These are phyloP conservation scores for Geosmithia morbida DNA, from an alignment of 2,329 filamentous ascomycete genomes.

Conservation along the genomic window DNA sequence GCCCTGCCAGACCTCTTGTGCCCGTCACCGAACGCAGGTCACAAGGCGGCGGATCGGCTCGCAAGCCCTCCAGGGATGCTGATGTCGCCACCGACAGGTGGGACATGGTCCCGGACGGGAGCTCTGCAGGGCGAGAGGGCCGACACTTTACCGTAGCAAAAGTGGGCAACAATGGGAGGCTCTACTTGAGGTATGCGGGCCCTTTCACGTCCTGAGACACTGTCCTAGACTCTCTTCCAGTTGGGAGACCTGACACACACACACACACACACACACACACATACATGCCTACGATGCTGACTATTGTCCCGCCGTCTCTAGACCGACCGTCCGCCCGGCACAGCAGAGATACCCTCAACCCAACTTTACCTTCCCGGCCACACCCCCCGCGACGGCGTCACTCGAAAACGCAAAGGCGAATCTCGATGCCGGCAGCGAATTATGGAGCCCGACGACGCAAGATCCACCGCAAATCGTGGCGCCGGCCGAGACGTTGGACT, in stretches of 20 bases:
- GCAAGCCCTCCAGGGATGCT: slow-evolving; percentile 30
- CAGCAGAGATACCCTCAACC: slow-evolving; percentile 48
- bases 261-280: not conserved
- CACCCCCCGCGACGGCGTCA: slow-evolving; percentile 43
- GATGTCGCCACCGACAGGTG: slow-evolving; percentile 32
- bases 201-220: too few species aligned
- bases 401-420: slow-evolving; percentile 22
- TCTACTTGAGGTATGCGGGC: slow-evolving; percentile 60
- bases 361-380: slow-evolving; percentile 43
- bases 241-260: too few species aligned
- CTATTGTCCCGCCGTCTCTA: slow-evolving; percentile 11
- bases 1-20: slow-evolving; percentile 17
- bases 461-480: slow-evolving; percentile 11
- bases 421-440: slow-evolving; percentile 9
- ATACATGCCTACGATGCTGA: too few species aligned
- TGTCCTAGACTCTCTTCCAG: not conserved
- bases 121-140: slow-evolving; percentile 47
- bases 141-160: slow-evolving; percentile 69
- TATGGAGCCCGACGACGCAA: slow-evolving; percentile 26
- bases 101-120: slow-evolving; percentile 44
- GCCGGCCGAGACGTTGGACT: not conserved
- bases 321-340: slow-evolving; percentile 46
- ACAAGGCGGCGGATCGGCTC: slow-evolving; percentile 15
- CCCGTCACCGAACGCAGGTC: slow-evolving; percentile 31
- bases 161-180: slow-evolving; percentile 69